These are phyloP conservation scores for Claviceps pazoutovae DNA, from an alignment of 2,329 filamentous ascomycete genomes.

Conservation along the genomic window DNA sequence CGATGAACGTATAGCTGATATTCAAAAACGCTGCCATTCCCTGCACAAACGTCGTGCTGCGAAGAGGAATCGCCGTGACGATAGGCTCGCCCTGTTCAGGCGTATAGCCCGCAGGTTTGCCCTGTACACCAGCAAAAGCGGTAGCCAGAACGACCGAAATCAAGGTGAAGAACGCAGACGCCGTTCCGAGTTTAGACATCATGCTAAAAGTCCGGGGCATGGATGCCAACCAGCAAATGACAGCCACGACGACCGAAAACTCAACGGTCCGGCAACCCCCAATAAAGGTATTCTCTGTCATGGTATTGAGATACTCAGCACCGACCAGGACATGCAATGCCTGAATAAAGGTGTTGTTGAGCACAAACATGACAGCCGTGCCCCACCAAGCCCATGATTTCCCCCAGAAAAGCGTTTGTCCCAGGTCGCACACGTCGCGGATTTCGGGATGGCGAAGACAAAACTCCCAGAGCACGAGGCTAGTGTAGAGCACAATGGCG, in stretches of 20 bases:
- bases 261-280: conserved; percentile 60
- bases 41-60: conserved; percentile 63
- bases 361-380: conserved; percentile 72
- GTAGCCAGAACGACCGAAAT: conserved; percentile 74
- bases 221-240: conserved; percentile 66
- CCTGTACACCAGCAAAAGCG: conserved; percentile 66
- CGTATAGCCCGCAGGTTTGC: conserved; percentile 55
- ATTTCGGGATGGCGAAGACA: conserved; percentile 83
- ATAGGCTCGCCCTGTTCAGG: conserved; percentile 45
- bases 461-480: conserved; percentile 56
- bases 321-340: conserved; percentile 71
- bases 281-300: conserved; percentile 52
- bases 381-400: conserved; percentile 57
- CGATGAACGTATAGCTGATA: conserved; percentile 92
- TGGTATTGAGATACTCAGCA: conserved; percentile 81
- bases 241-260: conserved; percentile 59
- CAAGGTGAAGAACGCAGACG: conserved; percentile 79
- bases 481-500: conserved; percentile 66
- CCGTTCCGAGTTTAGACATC: conserved; percentile 64
- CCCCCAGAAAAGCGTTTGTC: conserved; percentile 88
- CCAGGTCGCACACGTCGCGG: conserved; percentile 85
- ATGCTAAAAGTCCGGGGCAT: conserved; percentile 75
- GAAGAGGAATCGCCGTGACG: conserved; percentile 53
- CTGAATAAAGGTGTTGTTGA: conserved; percentile 91
- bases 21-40: conserved; percentile 86